Evolutionary conservation across 148 eudicot genomes (phyloP), one percentile per base, ranked within the genome.

Genomic region (Suaeda aralocaspica): DNA sequence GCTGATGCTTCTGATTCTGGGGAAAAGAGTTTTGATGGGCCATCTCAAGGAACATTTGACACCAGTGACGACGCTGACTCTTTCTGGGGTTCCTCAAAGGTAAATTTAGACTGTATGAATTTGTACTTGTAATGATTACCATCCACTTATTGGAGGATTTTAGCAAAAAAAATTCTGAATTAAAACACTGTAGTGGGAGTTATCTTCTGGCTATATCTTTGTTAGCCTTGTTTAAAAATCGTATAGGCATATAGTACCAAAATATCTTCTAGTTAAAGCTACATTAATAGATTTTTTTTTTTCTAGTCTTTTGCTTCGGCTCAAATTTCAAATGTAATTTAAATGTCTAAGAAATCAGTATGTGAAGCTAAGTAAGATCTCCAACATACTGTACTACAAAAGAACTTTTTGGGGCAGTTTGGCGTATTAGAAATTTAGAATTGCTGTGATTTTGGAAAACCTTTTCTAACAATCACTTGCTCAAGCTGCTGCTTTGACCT

Each of bases 1-100:
- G 77, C 77, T 51, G 91, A 82, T 76, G 76, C 87, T 74, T 80
- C 81, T 56, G 42, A 81, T 65, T 83, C 91, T 50, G 87, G 80
- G 74, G 86, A 84, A 24, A 94, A 74, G 83, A 73, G 71, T 58
- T 82, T 74, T 76, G 90, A 89, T 76, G 94, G 84, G 75, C 90
- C 87, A 63, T 76, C 76, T 57, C 79, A 85, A 80, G 93, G 88
- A 44, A 57, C 86, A 51, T 89, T 87, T 77, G 97, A 94, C 64
- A 33, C 73, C 49, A 76, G 71, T 74, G 90, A 82, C 73, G 96
- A 86, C 65, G 39, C 77, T 45, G 93, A 84, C 70, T 84, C 92
- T 0, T 75, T 68, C 5, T 89, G 88, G 97, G 88, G 68, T 58
- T 26, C 67, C 41, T 39, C 82, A 16, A 89, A 86, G 97, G 97